Base-by-base conservation (phyloP, 331 rosid genomes). In the Spiraea crenata region DNA sequence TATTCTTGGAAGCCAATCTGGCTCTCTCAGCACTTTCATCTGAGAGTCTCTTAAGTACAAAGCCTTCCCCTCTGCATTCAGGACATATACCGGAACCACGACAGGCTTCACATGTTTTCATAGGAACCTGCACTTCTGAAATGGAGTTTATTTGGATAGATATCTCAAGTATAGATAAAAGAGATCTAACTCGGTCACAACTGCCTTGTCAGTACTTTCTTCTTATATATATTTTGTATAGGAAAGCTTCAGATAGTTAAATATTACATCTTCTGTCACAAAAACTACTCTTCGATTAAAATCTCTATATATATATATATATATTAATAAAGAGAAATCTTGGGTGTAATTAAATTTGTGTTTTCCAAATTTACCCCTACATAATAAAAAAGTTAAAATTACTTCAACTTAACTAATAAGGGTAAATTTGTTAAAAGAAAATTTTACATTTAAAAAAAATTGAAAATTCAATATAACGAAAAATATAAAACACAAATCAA, bases 61-160 rank as follows among this genome's bases (percentile, higher is more conserved):
- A 93, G 48, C 98, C 97, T 89, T 93, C 97, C 2, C 98, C 98
- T 4, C 84, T 87, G 95, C 98, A 93, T 77, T 86, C 97, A 34
- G 97, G 69, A 77, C 98, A 93, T 82, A 93, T 58, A 46, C 97
- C 97, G 64, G 99, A 88, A 65, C 99, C 97, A 7, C 86, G 82
- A 74, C 96, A 93, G 15, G 80, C 91, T 79, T 83, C 87, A 25
- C 96, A 93, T 6, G 9, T 78, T 82, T 77, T 81, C 76, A 81
- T 61, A 69, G 82, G 82, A 78, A 85, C 74, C 96, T 93, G 80
- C 39, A 77, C 75, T 75, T 74, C 74, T 65, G 50, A 46, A 79
- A 37, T 69, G 42, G 25, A 40, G 57, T 34, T 47, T 52, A 46
- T 10, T 42, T 81, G 69, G 60, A 73, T 51, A 52, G 74, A 63